Evolutionary conservation across 1,139 yeast genomes (phyloP), one percentile per base, ranked within the genome.

Genomic region (Nakaseomyces delphensis): DNA sequence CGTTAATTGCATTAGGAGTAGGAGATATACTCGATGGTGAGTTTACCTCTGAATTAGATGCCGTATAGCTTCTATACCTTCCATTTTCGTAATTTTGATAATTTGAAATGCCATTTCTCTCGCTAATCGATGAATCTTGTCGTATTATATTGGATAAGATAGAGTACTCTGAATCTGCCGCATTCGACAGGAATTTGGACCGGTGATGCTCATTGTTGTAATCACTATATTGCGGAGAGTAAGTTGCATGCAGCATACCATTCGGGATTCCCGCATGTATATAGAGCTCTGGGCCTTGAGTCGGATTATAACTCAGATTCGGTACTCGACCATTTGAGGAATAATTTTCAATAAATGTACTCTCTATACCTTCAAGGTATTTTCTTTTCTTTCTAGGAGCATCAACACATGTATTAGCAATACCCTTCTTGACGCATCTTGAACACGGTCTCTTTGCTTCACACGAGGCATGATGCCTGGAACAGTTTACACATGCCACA

Each of bases 371-470:
- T 25, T 71, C 70, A 42, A 89, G 63, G 53, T 89, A 89, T 59
- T 89, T 89, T 60, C 86, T 85, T 52, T 76, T 70, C 64, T 89
- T 89, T 40, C 97, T 67, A 1, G 93, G 93, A 4, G 96, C 96
- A 66, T 89, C 96, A 39, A 78, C 77, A 64, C 98, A 89, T 0
- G 84, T 70, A n/a, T 66, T 72, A 3, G 71, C 76, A 23, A 86
- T 65, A 0, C 91, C 91, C 52, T 87, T 69, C 37, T 70, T 71
- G 6, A 81, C 62, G 62, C 98, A 91, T 41, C 96, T 64, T 43
- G 72, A 72, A 56, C 98, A 91, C 0, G 98, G 98, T 40, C 98
- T 63, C 24, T 64, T 63, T 19, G 78, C 72, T 52, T 85, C 95
- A 60, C 96, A 87, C 0, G 96, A 83, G 70, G 86, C 76, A 61